phyloP scores from a whole-genome alignment of 2,329 filamentous ascomycete species.

The Stemphylium lycopersici region DNA sequence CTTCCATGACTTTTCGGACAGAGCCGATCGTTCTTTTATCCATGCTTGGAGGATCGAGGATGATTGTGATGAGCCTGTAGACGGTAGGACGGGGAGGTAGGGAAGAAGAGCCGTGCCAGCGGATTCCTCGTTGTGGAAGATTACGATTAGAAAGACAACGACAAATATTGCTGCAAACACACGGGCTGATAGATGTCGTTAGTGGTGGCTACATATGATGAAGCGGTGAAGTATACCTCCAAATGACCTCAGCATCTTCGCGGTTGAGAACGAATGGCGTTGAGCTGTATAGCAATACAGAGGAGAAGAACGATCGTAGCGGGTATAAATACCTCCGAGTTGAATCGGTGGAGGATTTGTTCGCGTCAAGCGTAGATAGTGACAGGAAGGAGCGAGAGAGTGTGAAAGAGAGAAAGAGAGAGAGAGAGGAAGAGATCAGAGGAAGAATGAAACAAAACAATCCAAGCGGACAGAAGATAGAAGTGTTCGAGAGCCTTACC shows the following conservation, averaged over 20 bases:
- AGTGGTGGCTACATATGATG: not conserved
- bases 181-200: constrained; percentile 21
- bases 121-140: constrained; percentile 35
- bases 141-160: constrained; percentile 31
- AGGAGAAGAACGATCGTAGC: constrained; percentile 1
- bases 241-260: constrained; percentile 26
- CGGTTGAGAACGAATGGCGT: constrained; percentile 4
- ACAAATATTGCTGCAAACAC: constrained; percentile 29
- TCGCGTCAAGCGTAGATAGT: constrained; percentile 4
- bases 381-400: not conserved
- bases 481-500: not conserved
- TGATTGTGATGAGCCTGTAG: constrained; percentile 14
- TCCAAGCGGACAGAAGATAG: not conserved
- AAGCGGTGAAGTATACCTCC: constrained; percentile 21
- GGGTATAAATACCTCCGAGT: constrained; percentile 13
- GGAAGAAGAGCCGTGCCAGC: constrained; percentile 28
- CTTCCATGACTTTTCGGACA: constrained; percentile 40
- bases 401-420: not conserved
- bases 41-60: constrained; percentile 29
- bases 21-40: constrained; percentile 36
- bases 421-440: not conserved
- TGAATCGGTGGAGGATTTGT: constrained; percentile 16
- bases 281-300: not conserved
- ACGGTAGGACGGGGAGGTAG: constrained; percentile 30
- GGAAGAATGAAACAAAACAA: not conserved